These are phyloP conservation scores for Austroboletus eburneus DNA, from an alignment of 768 basidiomycete species.

Conservation along the genomic window DNA sequence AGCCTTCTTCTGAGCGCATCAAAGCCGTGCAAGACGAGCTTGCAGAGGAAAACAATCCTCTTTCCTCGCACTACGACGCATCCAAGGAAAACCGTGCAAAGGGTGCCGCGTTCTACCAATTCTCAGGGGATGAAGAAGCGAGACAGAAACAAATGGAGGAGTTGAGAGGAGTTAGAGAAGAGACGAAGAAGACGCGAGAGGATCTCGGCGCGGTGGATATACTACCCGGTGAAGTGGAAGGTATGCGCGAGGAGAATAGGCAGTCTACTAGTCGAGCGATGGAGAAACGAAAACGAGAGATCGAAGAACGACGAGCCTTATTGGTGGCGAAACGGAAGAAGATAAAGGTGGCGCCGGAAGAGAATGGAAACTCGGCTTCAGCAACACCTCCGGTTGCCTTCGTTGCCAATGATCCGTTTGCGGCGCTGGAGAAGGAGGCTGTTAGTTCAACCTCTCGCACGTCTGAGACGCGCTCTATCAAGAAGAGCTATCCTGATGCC, in stretches of 20 bases:
- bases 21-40: slow-evolving; percentile 68
- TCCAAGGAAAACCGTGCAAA: slow-evolving; percentile 77
- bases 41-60: slow-evolving; percentile 65
- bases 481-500: slow-evolving; percentile 30
- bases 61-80: slow-evolving; percentile 79
- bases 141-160: slow-evolving; percentile 81
- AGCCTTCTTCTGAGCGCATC: slow-evolving; percentile 75
- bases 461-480: slow-evolving; percentile 25
- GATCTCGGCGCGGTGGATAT: slow-evolving; percentile 59
- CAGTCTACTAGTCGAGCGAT: slow-evolving; percentile 44
- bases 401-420: slow-evolving; percentile 44
- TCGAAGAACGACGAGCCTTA: slow-evolving; percentile 58
- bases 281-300: slow-evolving; percentile 69
- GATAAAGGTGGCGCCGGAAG: slow-evolving; percentile 21
- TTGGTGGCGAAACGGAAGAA: slow-evolving; percentile 70
- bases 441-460: slow-evolving; percentile 10
- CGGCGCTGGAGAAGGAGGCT: slow-evolving; percentile 40
- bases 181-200: slow-evolving; percentile 62
- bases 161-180: slow-evolving; percentile 58
- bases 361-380: neutral
- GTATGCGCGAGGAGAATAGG: slow-evolving; percentile 48
- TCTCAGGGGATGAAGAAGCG: slow-evolving; percentile 80
- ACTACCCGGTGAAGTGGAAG: slow-evolving; percentile 70
- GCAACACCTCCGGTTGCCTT: neutral
- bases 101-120: slow-evolving; percentile 91